Evolutionary conservation across 805 yeast genomes (phyloP).

Genomic region (Osmozyma mogii): DNA sequence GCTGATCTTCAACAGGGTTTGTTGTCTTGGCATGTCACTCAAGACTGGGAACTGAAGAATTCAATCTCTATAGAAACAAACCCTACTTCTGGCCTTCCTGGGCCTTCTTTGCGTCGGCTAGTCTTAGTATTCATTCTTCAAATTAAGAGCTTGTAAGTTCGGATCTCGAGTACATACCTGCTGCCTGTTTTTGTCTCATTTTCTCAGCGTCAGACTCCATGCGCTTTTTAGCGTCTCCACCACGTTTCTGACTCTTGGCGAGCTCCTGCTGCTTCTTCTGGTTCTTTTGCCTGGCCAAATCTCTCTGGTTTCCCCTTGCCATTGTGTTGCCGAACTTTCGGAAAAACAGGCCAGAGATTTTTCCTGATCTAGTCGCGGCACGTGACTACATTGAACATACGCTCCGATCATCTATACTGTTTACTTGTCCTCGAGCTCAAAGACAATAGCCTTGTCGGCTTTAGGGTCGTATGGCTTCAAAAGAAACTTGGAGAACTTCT

Average conservation of each 20-base stretch:
- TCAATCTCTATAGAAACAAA: conserved; percentile 15
- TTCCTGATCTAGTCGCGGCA: too few relatives aligned
- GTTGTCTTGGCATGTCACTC: neutral
- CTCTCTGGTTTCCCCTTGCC: conserved; percentile 98
- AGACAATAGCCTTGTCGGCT: conserved; percentile 44
- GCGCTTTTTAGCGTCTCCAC: conserved; percentile 81
- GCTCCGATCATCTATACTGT: too few relatives aligned
- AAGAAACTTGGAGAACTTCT: conserved; percentile 74
- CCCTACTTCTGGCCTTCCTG: too few relatives aligned
- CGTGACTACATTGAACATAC: neutral
- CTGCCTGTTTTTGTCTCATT: conserved; percentile 82
- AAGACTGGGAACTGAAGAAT: neutral
- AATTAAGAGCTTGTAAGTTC: too few relatives aligned
- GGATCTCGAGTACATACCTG: conserved; percentile 64
- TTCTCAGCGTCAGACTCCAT: conserved; percentile 86
- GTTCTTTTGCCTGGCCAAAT: conserved; percentile 84
- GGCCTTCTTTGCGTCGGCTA: too few relatives aligned
- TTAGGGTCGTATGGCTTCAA: conserved; percentile 70
- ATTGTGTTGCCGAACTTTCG: too few relatives aligned
- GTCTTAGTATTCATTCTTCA: too few relatives aligned
- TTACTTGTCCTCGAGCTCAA: conserved; percentile 52
- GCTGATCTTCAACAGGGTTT: neutral
- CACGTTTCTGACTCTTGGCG: conserved; percentile 50
- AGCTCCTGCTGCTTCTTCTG: conserved; percentile 67
- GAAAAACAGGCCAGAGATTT: too few relatives aligned